These are phyloP conservation scores for Thielaviopsis musarum DNA, from an alignment of 2,329 filamentous ascomycete species.

Conservation along the genomic window DNA sequence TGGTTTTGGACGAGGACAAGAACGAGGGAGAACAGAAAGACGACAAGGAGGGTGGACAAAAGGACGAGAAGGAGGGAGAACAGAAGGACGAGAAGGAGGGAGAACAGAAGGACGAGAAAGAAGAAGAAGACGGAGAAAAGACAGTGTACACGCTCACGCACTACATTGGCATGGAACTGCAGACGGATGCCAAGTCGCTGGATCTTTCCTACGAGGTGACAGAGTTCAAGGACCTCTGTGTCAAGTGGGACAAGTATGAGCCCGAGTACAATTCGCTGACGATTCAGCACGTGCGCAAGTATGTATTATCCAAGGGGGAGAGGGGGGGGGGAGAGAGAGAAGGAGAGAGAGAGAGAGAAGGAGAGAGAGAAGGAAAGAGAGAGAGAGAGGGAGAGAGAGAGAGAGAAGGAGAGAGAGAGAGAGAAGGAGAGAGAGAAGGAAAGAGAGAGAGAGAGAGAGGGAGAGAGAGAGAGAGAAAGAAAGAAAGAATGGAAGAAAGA, in stretches of 20 bases:
- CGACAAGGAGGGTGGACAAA: constrained; percentile 19
- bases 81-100: constrained; percentile 18
- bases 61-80: constrained; percentile 18
- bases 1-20: constrained; percentile 26
- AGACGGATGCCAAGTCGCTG: constrained; percentile 57
- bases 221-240: constrained; percentile 74
- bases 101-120: constrained; percentile 16
- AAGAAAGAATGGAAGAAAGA: not conserved
- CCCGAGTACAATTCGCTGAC: constrained; percentile 59
- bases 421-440: not conserved
- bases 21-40: no score
- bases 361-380: not conserved
- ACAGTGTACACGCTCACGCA: constrained; percentile 77
- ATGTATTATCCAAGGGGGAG: constrained; percentile 21
- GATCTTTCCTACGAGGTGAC: constrained; percentile 70
- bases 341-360: no score
- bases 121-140: constrained; percentile 13
- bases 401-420: no score
- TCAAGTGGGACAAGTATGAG: constrained; percentile 58
- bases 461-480: no score
- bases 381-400: not conserved
- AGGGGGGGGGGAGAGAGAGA: no score
- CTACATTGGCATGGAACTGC: constrained; percentile 78
- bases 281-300: constrained; percentile 78
- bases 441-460: no score